Base-by-base conservation (phyloP, 345 rosid genomes). In the Eucalyptus microcorys region DNA sequence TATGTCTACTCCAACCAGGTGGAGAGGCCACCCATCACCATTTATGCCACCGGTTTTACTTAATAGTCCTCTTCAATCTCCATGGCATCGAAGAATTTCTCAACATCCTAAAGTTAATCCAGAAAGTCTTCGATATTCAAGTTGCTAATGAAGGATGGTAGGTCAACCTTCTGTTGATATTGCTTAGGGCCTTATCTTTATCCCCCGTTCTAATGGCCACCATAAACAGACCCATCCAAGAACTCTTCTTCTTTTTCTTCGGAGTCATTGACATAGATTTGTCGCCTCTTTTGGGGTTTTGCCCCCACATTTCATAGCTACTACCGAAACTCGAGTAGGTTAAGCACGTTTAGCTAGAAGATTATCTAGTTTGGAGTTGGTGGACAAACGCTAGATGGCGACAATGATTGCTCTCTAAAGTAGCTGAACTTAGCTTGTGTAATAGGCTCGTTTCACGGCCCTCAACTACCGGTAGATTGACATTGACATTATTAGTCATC, bases 321-420 rank as follows among this genome's bases (percentile, higher is more conserved):
- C 24, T 68, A 32, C 2, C 24, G 7, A 0, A 17, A 32, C 1
- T 32, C 24, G 0, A 16, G 42, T 4, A 8, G 10, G 55, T 52
- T 52, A 52, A 52, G 79, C 40, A 4, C 3, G 1, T 68, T 68
- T 7, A 3, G 13, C 13, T 9, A 5, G 6, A 68, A 68, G 1
- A 68, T 68, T 68, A 68, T 10, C 24, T 8, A 2, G 79, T 32
- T 7, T 32, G 42, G 42, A 37, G 42, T 32, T 32, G 7, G 1
- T 32, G 11, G 22, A 68, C 42, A 86, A 86, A 32, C 2, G 3
- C 22, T 86, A 37, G 53, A 49, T 86, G 40, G 27, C 0, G 1
- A 49, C 45, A 52, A 1, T 1, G 0, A 52, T 52, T 86, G 34
- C 87, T 53, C 42, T 57, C 1, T 17, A 53, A 47, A 11, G 5